phyloP scores from a whole-genome alignment of 768 basidiomycete genomes.

The Pholiota molesta region DNA sequence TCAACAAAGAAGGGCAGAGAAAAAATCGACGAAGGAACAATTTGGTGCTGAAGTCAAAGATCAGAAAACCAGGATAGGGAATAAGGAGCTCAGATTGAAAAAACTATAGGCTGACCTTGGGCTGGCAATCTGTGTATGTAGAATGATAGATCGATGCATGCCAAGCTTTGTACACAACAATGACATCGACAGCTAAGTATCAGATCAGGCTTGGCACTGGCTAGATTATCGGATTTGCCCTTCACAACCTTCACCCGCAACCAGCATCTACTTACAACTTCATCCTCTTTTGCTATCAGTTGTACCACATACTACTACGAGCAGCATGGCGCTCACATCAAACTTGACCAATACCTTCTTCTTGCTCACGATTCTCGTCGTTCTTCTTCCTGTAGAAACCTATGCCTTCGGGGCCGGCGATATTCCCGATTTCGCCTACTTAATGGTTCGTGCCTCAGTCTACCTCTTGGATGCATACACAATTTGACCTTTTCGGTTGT shows the following conservation, averaged over 20 bases:
- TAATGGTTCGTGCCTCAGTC: slow-evolving; percentile 42
- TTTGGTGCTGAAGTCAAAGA: slow-evolving; percentile 66
- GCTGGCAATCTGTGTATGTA: not conserved
- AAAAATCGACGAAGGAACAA: slow-evolving; percentile 65
- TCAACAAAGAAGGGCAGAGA: slow-evolving; percentile 65
- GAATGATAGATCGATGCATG: slow-evolving; percentile 5
- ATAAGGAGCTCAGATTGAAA: slow-evolving; percentile 46
- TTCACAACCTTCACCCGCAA: not conserved
- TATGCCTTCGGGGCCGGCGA: slow-evolving; percentile 67
- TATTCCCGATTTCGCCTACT: slow-evolving; percentile 74
- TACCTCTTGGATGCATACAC: not conserved
- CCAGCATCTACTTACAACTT: not conserved
- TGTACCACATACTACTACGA: slow-evolving; percentile 7
- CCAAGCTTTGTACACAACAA: slow-evolving; percentile 15
- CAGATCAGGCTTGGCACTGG: slow-evolving; percentile 16
- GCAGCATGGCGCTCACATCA: slow-evolving; percentile 31
- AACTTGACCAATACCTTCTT: slow-evolving; percentile 34
- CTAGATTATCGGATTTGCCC: slow-evolving; percentile 13
- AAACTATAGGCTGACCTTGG: slow-evolving; percentile 38
- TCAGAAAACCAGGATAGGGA: slow-evolving; percentile 55
- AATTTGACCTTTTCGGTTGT: slow-evolving; percentile 6
- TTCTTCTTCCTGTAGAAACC: slow-evolving; percentile 46
- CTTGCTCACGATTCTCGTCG: slow-evolving; percentile 38
- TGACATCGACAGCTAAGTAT: slow-evolving; percentile 11
- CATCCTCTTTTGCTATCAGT: not conserved